These are phyloP conservation scores for Candida cerambycidarum DNA, from an alignment of 805 yeast species.

Conservation along the genomic window DNA sequence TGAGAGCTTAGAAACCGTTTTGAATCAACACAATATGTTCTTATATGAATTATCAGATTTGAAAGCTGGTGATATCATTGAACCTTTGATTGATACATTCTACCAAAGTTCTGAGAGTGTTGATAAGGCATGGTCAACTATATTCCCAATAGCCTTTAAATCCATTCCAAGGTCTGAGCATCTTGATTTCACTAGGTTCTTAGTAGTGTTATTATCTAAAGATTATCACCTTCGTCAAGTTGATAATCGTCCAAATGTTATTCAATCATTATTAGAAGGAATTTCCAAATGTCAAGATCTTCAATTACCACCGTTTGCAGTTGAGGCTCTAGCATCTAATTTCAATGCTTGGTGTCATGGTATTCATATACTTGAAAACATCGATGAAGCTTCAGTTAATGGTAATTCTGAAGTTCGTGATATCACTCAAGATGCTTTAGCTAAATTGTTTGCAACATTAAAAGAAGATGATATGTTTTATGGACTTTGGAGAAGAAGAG, in stretches of 20 bases:
- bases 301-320: constrained; percentile 90
- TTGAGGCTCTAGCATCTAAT: constrained; percentile 82
- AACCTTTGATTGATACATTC: constrained; percentile 76
- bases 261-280: constrained; percentile 81
- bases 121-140: constrained; percentile 76
- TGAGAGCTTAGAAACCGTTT: constrained; percentile 20
- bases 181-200: constrained; percentile 77
- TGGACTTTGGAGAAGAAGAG: constrained; percentile 96
- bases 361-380: constrained; percentile 76
- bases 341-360: constrained; percentile 92
- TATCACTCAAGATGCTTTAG: constrained; percentile 83
- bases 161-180: constrained; percentile 78
- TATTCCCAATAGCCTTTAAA: constrained; percentile 79
- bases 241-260: constrained; percentile 81
- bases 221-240: constrained; percentile 93
- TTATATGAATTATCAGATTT: constrained; percentile 28
- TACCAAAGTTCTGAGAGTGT: constrained; percentile 79
- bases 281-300: constrained; percentile 69
- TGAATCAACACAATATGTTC: constrained; percentile 30
- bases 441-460: constrained; percentile 82
- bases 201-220: constrained; percentile 77
- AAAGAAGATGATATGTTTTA: constrained; percentile 97
- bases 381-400: constrained; percentile 53
- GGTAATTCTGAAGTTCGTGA: constrained; percentile 78
- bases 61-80: constrained; percentile 60